A percentile compares a stretch with the other conserved stretches of the same genome.
Conservation (phyloP, 208 protist genomes). For the Acanthamoeba sp. region DNA sequence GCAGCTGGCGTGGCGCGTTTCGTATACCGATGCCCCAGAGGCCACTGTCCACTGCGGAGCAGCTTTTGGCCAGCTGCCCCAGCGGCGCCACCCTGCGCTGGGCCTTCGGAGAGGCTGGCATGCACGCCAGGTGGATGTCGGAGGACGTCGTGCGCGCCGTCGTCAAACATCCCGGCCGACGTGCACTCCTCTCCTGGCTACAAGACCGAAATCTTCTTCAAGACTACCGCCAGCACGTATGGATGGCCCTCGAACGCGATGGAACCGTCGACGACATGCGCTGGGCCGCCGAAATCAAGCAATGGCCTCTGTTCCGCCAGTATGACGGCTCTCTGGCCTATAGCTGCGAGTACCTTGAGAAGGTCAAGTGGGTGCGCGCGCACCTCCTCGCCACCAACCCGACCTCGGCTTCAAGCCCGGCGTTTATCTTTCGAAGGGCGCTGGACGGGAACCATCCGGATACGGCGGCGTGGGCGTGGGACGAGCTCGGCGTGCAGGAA, state of each 20-base stretch:
- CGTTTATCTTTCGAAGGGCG: background rate
- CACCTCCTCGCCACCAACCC: background rate
- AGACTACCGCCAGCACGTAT: background rate
- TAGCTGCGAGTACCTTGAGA: background rate
- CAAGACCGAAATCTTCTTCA: background rate
- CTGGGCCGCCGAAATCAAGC: background rate
- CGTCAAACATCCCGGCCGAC: background rate
- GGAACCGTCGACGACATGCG: background rate
- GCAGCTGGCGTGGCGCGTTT: background rate
- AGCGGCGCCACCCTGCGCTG: background rate
- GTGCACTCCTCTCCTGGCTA: background rate
- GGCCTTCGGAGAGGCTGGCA: background rate
- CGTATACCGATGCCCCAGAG: background rate
- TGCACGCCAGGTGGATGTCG: background rate
- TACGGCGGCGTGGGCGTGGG: conserved; percentile 18
- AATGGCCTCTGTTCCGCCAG: background rate
- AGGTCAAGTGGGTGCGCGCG: conserved; percentile 5
- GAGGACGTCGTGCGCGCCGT: background rate
- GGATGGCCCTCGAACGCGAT: background rate
- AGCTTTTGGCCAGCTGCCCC: background rate
- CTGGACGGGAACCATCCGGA: background rate
- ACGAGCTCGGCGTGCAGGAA: conserved; percentile 3
- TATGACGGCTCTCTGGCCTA: background rate
- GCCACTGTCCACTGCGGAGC: background rate
- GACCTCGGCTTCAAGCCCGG: background rate